phyloP scores from a whole-genome alignment of 2,329 filamentous ascomycete species.

The Alternaria viburni region DNA sequence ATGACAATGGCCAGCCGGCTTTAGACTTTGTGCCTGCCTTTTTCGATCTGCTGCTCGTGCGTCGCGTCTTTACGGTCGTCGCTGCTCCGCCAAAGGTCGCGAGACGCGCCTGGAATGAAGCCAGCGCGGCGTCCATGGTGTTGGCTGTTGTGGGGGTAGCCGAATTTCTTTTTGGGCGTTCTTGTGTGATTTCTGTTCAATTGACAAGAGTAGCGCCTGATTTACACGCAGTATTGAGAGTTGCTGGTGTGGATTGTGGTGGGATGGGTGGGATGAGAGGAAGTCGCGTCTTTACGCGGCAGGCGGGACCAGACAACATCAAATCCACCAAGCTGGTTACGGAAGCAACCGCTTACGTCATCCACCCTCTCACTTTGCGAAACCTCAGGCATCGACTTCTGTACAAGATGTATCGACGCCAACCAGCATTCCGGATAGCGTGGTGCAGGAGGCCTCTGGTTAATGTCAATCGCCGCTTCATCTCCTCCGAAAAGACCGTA shows the following conservation, averaged over 20 bases:
- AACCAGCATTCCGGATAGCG: conserved; percentile 36
- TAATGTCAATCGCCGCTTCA: conserved; percentile 29
- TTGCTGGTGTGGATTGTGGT: conserved; percentile 6
- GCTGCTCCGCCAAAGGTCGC: conserved; percentile 73
- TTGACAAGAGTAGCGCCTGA: neutral
- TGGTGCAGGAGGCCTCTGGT: conserved; percentile 34
- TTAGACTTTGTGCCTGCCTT: conserved; percentile 53
- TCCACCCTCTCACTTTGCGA: conserved; percentile 22
- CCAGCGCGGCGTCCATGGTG: conserved; percentile 51
- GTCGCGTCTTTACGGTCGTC: conserved; percentile 69
- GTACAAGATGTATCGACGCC: conserved; percentile 43
- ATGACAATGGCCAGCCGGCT: conserved; percentile 76
- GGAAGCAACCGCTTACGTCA: conserved; percentile 32
- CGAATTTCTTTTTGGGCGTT: neutral
- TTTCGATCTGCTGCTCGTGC: conserved; percentile 69
- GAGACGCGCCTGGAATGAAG: conserved; percentile 76
- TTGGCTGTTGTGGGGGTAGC: neutral
- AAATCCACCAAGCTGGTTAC: conserved; percentile 13
- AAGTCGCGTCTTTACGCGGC: conserved; percentile 17
- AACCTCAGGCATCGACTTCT: conserved; percentile 26
- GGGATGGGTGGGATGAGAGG: conserved; percentile 10
- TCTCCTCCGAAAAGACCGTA: conserved; percentile 32
- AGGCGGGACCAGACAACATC: conserved; percentile 14
- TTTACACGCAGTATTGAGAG: neutral
- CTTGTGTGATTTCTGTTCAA: neutral